Evolutionary conservation across 2,329 filamentous ascomycete genomes (phyloP), one percentile per base, ranked within the genome.

Genomic region (Raffaelea deltoideospora): DNA sequence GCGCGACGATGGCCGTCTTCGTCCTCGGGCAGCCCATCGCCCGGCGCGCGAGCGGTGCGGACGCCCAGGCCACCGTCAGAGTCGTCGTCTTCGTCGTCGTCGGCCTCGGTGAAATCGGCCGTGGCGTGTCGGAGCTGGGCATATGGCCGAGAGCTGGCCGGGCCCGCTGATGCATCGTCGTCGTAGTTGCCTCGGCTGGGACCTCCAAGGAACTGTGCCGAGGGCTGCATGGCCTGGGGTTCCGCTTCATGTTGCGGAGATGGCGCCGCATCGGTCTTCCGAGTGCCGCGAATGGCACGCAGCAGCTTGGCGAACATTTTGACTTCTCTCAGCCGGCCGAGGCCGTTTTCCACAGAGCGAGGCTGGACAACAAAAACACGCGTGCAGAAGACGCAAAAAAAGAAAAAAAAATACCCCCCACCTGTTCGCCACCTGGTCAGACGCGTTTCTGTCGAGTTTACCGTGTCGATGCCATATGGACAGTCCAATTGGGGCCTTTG

Each of bases 41-140:
- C 28, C 4, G 15, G 7, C 10, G 28, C 6, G 15, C 28, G 10
- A 15, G 18, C 15, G 3, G n/a, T 30, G n/a, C n/a, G n/a, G 10
- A 4, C n/a, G n/a, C 15, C 8, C 7, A 4, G 28, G 7, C 7
- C 28, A 5, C 23, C 61, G 10, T 53, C 57, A 6, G 49, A 51
- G 23, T 54, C 52, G 11, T 54, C 49, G 11, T 63, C 63, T 4
- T 59, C 59, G 32, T 65, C 67, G 36, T 75, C 69, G 40, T 76
- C 72, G 27, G 64, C 69, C 49, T 77, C 73, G 33, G 72, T 77
- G 45, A 76, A 78, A 51, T 78, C 74, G 41, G 73, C 74, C 3
- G 69, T 72, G 38, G 73, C 72, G 53, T 72, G 68, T 43, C 64
- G 61, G 35, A 56, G 57, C 36, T 52, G 53, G 28, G 48, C 49